Evolutionary conservation across 2,329 filamentous ascomycete genomes (phyloP), one percentile per base, ranked within the genome.

Genomic region (Fusarium sp.): DNA sequence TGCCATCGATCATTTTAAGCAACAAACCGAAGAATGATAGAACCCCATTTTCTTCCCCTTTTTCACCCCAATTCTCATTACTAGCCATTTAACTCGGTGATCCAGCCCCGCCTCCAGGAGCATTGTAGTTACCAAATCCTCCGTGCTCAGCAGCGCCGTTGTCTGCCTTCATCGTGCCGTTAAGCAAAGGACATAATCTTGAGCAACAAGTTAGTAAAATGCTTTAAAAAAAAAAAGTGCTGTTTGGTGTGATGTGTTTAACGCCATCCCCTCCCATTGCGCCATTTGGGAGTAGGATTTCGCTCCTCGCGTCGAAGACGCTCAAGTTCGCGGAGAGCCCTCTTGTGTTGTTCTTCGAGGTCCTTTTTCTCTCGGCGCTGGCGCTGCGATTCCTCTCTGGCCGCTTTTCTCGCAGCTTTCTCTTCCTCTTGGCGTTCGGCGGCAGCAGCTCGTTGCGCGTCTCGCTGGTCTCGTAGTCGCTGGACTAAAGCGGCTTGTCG

Each of bases 171-270:
- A 92, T 92, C 32, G 92, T 93, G 55, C 94, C 93, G 78, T 97
- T 97, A 68, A 97, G 90, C 79, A 96, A 85, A 50, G 93, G 93
- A 79, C 93, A 97, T 76, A 95, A 87, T 80, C 91, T 94, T 86
- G 55, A 58, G 45, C 16, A 59, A 69, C 22, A 64, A 58, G 73
- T 76, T 73, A 76, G 74, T 62, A 68, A 68, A 44, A 5, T 24
- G 46, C 40, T 68, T 63, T 29, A 16, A 49, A 63, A 18, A 58
- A 18, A 58, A 51, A 30, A 43, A 40, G 45, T 38, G 34, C 60
- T 32, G 45, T 29, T 27, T 38, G 29, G 29, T 67, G 56, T 57
- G 50, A 52, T 53, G 32, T 54, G 62, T 50, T 76, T 68, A 77
- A 20, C 29, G 63, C 57, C 60, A 70, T 45, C 61, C 50, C 47